These are phyloP conservation scores for Penicillium coffeae DNA, from an alignment of 495 filamentous ascomycete genomes.

Conservation along the genomic window DNA sequence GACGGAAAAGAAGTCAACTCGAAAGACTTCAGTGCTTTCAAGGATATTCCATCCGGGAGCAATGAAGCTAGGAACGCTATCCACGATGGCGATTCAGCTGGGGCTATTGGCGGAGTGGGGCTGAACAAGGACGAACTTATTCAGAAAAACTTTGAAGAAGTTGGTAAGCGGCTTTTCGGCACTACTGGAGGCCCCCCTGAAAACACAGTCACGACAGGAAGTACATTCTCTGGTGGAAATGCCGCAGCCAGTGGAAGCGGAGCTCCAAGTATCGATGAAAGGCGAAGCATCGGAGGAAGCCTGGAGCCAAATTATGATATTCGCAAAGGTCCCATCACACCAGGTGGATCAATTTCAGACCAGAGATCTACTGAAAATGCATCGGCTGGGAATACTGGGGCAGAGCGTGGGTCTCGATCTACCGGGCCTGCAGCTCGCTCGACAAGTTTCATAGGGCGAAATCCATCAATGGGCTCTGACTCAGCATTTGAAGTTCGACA, in stretches of 20 bases:
- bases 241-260: not conserved
- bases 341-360: not conserved
- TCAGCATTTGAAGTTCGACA: not conserved
- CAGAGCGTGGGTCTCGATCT: not conserved
- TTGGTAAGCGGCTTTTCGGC: constrained; percentile 9
- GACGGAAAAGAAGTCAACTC: constrained; percentile 8
- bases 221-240: not conserved
- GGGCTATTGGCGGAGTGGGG: constrained; percentile 2
- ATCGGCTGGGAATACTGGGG: not conserved
- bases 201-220: too few species aligned
- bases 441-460: too few species aligned
- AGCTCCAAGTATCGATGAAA: not conserved
- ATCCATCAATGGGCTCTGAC: not conserved
- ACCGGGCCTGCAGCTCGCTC: not conserved
- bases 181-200: not conserved
- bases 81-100: constrained; percentile 1
- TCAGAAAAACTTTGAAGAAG: constrained; percentile 6
- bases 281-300: not conserved
- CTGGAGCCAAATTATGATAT: constrained; percentile 19
- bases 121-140: constrained; percentile 5
- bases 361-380: constrained; percentile 10
- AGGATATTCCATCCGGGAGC: constrained; percentile 11
- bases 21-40: constrained; percentile 11
- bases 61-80: constrained; percentile 7
- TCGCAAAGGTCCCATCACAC: constrained; percentile 20